phyloP scores from a whole-genome alignment of 768 basidiomycete genomes.

The Agaricus sinodeliciosus region DNA sequence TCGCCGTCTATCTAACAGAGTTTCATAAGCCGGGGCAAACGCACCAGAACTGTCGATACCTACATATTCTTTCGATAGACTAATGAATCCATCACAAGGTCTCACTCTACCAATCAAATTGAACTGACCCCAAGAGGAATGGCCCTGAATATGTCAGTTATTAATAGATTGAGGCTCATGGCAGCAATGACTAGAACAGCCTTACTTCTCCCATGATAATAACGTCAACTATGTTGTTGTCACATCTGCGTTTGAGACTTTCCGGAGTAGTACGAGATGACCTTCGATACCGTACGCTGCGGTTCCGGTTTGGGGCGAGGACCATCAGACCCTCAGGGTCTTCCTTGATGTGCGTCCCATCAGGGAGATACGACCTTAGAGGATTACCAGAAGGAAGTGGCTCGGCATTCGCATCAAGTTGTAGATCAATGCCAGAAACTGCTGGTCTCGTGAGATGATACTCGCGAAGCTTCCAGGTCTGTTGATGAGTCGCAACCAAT shows the following conservation, averaged over 20 bases:
- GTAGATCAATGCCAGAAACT: conserved; percentile 27
- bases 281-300: conserved; percentile 25
- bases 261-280: conserved; percentile 9
- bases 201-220: conserved; percentile 71
- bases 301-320: conserved; percentile 32
- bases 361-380: conserved; percentile 53
- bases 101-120: conserved; percentile 74
- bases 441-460: conserved; percentile 45
- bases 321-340: conserved; percentile 40
- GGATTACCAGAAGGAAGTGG: conserved; percentile 55
- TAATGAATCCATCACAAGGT: conserved; percentile 75
- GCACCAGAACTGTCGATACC: conserved; percentile 16
- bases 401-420: conserved; percentile 17
- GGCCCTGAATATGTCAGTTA: conserved; percentile 45
- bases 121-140: conserved; percentile 90
- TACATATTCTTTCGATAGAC: conserved; percentile 82
- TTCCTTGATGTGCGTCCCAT: conserved; percentile 44
- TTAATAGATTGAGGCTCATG: neutral
- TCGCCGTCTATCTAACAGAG: conserved; percentile 52
- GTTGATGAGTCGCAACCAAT: conserved; percentile 75
- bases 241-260: conserved; percentile 10
- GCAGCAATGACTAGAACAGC: neutral
- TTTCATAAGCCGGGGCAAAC: conserved; percentile 2
- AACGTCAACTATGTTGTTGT: conserved; percentile 37
- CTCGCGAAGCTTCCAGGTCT: conserved; percentile 85